Percentiles rank a stretch among this genome's conserved stretches.
Conservation (phyloP, 2,329 filamentous ascomycete species). For the Verticillium klebahnii region DNA sequence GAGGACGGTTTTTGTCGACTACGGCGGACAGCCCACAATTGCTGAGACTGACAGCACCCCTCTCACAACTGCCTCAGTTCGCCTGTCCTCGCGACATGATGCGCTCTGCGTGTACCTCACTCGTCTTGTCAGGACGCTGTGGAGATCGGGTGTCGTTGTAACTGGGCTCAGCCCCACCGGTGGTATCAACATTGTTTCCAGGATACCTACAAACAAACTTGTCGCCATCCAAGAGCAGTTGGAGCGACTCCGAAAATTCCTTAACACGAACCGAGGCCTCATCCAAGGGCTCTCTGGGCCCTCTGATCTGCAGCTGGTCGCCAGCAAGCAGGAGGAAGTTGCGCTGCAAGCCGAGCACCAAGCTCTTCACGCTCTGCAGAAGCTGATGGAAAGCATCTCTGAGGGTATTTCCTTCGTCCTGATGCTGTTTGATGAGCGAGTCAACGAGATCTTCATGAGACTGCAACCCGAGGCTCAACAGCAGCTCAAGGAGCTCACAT, state of each 20-base stretch:
- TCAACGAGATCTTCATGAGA: slow-evolving; percentile 78
- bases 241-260: slow-evolving; percentile 72
- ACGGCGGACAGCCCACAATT: slow-evolving; percentile 80
- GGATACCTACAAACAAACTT: slow-evolving; percentile 64
- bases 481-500: slow-evolving; percentile 73
- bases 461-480: slow-evolving; percentile 67
- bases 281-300: slow-evolving; percentile 94
- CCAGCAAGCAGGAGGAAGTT: slow-evolving; percentile 84
- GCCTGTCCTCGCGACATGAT: slow-evolving; percentile 83
- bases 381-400: slow-evolving; percentile 83
- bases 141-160: slow-evolving; percentile 73
- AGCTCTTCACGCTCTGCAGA: slow-evolving; percentile 79
- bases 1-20: slow-evolving; percentile 84
- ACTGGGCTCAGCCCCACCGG: slow-evolving; percentile 48
- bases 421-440: slow-evolving; percentile 89
- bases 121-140: slow-evolving; percentile 81
- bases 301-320: slow-evolving; percentile 72
- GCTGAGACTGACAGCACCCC: slow-evolving; percentile 71
- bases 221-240: slow-evolving; percentile 75
- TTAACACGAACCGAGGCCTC: slow-evolving; percentile 81
- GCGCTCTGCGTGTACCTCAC: slow-evolving; percentile 85
- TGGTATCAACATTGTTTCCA: slow-evolving; percentile 60
- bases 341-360: slow-evolving; percentile 92
- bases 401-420: slow-evolving; percentile 96
- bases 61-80: slow-evolving; percentile 74